These are phyloP conservation scores for Hypomontagnella monticulosa DNA, from an alignment of 495 filamentous ascomycete species.

Conservation along the genomic window DNA sequence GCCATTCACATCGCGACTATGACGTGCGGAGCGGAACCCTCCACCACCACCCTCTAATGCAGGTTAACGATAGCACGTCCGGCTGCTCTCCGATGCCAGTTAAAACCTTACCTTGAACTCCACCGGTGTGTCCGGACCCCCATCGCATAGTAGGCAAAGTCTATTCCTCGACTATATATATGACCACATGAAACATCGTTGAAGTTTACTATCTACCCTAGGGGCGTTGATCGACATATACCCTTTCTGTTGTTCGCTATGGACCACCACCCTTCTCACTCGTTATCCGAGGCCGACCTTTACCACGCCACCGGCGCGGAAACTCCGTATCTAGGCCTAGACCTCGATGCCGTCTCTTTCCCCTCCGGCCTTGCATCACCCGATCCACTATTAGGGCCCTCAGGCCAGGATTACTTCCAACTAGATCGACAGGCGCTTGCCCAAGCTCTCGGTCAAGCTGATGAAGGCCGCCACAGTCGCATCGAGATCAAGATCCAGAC, in stretches of 20 bases:
- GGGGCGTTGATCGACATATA: background rate
- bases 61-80: slow-evolving; percentile 29
- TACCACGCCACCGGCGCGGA: slow-evolving; percentile 23
- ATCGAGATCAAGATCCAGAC: slow-evolving; percentile 27
- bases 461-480: background rate
- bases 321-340: slow-evolving; percentile 30
- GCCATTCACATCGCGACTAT: slow-evolving; percentile 30
- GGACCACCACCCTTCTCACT: slow-evolving; percentile 18
- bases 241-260: slow-evolving; percentile 9
- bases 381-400: slow-evolving; percentile 27
- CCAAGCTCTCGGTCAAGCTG: slow-evolving; percentile 18
- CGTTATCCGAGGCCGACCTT: slow-evolving; percentile 11
- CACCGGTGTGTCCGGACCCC: slow-evolving; percentile 20
- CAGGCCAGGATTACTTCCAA: slow-evolving; percentile 18
- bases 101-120: slow-evolving; percentile 18
- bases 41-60: slow-evolving; percentile 29
- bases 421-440: slow-evolving; percentile 25
- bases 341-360: slow-evolving; percentile 26
- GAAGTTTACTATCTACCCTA: background rate
- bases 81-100: slow-evolving; percentile 36
- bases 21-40: slow-evolving; percentile 29
- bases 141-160: background rate
- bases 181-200: too few relatives aligned
- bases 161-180: too few relatives aligned
- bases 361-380: slow-evolving; percentile 33